Base-by-base conservation (phyloP, 2,329 filamentous ascomycete genomes). In the Sarocladiaceae sp. region DNA sequence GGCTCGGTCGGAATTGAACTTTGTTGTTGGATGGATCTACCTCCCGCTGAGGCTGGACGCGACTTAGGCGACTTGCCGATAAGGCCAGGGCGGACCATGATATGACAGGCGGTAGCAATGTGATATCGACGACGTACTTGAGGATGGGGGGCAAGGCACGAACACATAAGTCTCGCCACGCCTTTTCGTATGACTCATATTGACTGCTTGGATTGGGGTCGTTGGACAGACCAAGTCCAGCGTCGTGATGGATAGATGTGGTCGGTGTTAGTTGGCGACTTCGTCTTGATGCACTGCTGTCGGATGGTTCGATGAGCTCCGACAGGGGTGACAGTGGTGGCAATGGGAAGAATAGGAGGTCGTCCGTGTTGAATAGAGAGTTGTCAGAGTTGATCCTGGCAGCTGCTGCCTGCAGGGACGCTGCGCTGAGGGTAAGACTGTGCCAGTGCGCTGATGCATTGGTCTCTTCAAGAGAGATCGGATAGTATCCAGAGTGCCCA, bases 351-450 rank as follows among this genome's bases (percentile, higher is more conserved):
- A 35, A 19, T 5, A 35, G 33, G 5, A 35, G 33, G 15, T 35
- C 16, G 6, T 35, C 10, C n/a, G 13, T 18, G 18, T 35, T 13
- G 33, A 19, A 35, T 6, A 35, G 18, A 18, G 33, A 35, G 16
- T 35, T 35, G 16, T 35, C 33, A 5, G 33, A 35, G 33, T 35
- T 35, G 33, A 35, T 35, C 13, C 16, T 35, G 11, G 33, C 33
- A 13, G 33, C 33, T 6, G 33, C 33, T 19, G 6, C 33, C 13
- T 35, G 33, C 7, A 35, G 33, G 6, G 16, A 35, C 5, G 11
- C 33, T 18, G 16, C n/a, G 16, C 33, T 35, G 33, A 35, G 33
- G 18, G 7, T 35, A 6, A 35, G 11, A 12, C 4, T 35, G 18
- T 35, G n/a, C n/a, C n/a, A n/a, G n/a, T n/a, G 12, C 26, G 26